Conservation (phyloP, 1,284 basidiomycete genomes). For the Phellinidium pouzarii region DNA sequence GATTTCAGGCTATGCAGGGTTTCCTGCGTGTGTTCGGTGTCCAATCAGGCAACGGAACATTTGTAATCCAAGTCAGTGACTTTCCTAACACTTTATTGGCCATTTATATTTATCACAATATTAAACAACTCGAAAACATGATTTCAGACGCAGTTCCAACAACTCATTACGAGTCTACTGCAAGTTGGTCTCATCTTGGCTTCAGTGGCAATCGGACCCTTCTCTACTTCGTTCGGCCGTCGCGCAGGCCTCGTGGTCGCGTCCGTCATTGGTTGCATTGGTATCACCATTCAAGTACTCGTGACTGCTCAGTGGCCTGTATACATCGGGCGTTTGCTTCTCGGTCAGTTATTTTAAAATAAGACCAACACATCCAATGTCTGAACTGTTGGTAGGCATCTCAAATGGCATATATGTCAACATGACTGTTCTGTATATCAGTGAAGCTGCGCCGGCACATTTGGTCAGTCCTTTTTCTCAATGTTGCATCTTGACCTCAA, state of each 20-base stretch:
- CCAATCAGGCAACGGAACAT: constrained; percentile 2
- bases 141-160: constrained; percentile 18
- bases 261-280: constrained; percentile 14
- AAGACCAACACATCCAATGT: not conserved
- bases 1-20: constrained; percentile 21
- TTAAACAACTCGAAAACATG: not conserved
- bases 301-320: constrained; percentile 20
- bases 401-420: constrained; percentile 21
- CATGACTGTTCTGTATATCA: constrained; percentile 21
- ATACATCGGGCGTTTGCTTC: constrained; percentile 18
- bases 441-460: constrained; percentile 15
- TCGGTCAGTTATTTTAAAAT: constrained; percentile 9
- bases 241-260: constrained; percentile 16
- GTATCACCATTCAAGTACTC: constrained; percentile 19
- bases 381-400: constrained; percentile 5
- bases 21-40: constrained; percentile 19
- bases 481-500: not conserved
- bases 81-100: not conserved
- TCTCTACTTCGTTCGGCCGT: constrained; percentile 18
- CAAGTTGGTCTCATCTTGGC: constrained; percentile 20
- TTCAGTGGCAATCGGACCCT: constrained; percentile 17
- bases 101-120: not conserved
- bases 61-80: constrained; percentile 13
- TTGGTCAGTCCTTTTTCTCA: constrained; percentile 3
- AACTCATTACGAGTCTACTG: constrained; percentile 20